Conservation (phyloP, 306 rosid genomes). For the Cucurbita maxima region DNA sequence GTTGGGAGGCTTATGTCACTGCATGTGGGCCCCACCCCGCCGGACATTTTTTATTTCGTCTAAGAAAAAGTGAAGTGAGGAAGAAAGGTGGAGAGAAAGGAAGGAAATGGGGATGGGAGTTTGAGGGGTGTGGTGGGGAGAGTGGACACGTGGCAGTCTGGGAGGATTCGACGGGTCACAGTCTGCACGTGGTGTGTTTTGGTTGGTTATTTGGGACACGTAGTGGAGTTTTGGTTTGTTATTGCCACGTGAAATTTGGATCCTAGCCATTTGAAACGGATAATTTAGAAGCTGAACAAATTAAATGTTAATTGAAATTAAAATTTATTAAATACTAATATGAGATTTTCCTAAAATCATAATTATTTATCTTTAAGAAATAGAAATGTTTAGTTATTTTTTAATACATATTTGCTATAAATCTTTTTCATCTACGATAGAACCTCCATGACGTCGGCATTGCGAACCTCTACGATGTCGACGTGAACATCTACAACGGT, state of each 20-base stretch:
- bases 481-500: too few species aligned
- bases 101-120: not conserved
- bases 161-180: not conserved
- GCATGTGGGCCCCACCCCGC: constrained; percentile 66
- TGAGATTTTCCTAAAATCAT: too few species aligned
- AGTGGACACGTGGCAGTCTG: not conserved
- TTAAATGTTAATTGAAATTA: too few species aligned
- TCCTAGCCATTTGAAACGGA: not conserved
- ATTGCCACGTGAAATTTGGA: not conserved
- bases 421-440: too few species aligned
- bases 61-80: not conserved
- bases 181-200: not conserved
- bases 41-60: constrained; percentile 32
- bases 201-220: not conserved
- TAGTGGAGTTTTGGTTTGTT: not conserved
- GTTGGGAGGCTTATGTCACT: constrained; percentile 41
- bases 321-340: too few species aligned
- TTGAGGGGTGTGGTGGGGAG: not conserved
- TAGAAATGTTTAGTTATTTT: too few species aligned
- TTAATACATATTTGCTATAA: too few species aligned
- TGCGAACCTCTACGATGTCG: too few species aligned
- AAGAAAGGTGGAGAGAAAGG: not conserved
- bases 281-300: too few species aligned
- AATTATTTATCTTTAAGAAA: too few species aligned
- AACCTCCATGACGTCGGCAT: too few species aligned